Base-by-base conservation (phyloP, 2,329 filamentous ascomycete species). In the Corinectria fuckeliana region DNA sequence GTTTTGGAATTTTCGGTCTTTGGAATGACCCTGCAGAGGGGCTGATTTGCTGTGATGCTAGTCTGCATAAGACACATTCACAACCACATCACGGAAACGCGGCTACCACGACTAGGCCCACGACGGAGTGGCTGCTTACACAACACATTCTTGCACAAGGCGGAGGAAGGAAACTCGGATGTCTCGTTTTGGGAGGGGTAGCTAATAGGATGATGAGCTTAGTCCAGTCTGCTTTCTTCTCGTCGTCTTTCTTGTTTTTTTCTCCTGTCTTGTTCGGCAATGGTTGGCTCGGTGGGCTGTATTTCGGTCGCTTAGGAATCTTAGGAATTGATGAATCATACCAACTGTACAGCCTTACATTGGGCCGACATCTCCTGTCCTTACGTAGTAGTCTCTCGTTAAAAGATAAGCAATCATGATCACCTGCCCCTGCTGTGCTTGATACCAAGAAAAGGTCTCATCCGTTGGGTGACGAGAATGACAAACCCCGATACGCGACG, bases 281-380 rank as follows among this genome's bases (percentile, higher is more conserved):
- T 25, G 25, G 36, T 30, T 21, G 41, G 50, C 36, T 52, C 16
- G 48, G 36, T 34, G 39, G 44, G 36, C 23, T 30, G 28, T 41
- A 55, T 50, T 38, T 52, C 39, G 58, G 51, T 65, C 50, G 49
- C 45, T 57, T 61, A 52, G 47, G 38, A 52, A 44, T 62, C 28
- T 44, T 60, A 63, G 48, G 55, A 59, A 56, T 63, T 61, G 53
- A 62, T 59, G 49, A 59, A 65, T 57, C 28, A 54, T 60, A 38
- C 44, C 48, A 38, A 36, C 14, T 42, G 21, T 18, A 42, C 20
- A 10, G 11, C n/a, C 9, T 34, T 23, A 6, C 14, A 28, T 20
- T 20, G 21, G 23, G 25, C 30, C 39, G 45, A 47, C 11, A 4
- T 16, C n/a, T 2, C 11, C 16, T 11, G 20, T 1, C 11, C 20